A percentile compares a stretch with the other conserved stretches of the same genome.
These are phyloP conservation scores for Melanogaster broomeanus DNA, from an alignment of 768 basidiomycete genomes.

Conservation along the genomic window DNA sequence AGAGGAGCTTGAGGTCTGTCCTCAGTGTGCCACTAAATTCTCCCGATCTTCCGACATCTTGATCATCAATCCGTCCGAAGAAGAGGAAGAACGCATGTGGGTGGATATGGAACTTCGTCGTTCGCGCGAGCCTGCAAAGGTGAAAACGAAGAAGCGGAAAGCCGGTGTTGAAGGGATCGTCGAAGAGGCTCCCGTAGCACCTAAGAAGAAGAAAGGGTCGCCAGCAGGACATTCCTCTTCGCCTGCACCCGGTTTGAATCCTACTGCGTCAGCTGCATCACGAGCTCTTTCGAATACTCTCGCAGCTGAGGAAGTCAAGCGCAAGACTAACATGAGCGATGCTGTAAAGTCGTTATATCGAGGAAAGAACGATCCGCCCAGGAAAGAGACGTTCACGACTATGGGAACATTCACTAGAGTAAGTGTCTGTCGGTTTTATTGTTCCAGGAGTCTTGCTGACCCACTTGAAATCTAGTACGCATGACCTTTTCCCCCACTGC, in stretches of 20 bases:
- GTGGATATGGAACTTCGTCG: constrained; percentile 58
- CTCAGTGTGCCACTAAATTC: constrained; percentile 77
- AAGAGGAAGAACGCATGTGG: constrained; percentile 64
- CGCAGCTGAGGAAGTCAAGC: constrained; percentile 79
- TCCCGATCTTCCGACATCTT: constrained; percentile 55
- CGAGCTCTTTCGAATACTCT: constrained; percentile 71
- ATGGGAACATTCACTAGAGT: constrained; percentile 92
- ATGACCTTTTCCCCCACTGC: constrained; percentile 6
- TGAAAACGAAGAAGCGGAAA: constrained; percentile 61
- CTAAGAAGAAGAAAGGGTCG: constrained; percentile 44
- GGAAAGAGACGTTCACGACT: constrained; percentile 89
- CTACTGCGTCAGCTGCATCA: constrained; percentile 56
- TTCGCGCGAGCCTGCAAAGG: constrained; percentile 54
- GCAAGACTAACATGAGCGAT: constrained; percentile 82
- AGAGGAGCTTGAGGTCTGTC: constrained; percentile 61
- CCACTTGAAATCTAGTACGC: constrained; percentile 17
- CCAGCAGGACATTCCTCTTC: constrained; percentile 14
- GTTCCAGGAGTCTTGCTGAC: constrained; percentile 1
- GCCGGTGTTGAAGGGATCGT: constrained; percentile 39
- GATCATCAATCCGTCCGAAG: constrained; percentile 65
- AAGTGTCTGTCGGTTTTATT: constrained; percentile 31
- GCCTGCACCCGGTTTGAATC: constrained; percentile 39
- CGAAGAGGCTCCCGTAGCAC: constrained; percentile 32
- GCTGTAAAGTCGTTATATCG: constrained; percentile 82
- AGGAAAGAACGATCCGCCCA: constrained; percentile 51